Conservation (phyloP, 306 rosid species). For the Vigna hirtella region DNA sequence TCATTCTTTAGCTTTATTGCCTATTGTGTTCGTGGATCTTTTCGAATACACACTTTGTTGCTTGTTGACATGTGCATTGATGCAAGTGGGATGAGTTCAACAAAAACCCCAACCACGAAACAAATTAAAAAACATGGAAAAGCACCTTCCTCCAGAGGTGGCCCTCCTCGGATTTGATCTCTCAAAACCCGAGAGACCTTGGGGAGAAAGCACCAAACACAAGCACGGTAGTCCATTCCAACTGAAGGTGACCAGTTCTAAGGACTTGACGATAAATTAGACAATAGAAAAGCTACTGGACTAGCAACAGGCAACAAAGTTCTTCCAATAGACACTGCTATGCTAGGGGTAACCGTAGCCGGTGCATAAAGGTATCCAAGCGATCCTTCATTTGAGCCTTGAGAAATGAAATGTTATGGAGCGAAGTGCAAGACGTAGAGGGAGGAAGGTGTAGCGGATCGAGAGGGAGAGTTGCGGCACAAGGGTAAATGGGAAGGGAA, state of each 20-base stretch:
- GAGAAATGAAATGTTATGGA: too few relatives aligned
- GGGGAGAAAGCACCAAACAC: constrained; percentile 61
- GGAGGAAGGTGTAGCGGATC: too few relatives aligned
- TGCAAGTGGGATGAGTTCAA: constrained; percentile 73
- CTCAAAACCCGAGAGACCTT: constrained; percentile 62
- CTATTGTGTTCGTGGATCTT: too few relatives aligned
- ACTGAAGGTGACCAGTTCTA: constrained; percentile 52
- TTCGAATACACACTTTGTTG: too few relatives aligned
- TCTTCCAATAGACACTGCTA: constrained; percentile 66
- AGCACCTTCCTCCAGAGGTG: constrained; percentile 74
- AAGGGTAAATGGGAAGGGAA: too few relatives aligned
- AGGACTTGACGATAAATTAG: constrained; percentile 69
- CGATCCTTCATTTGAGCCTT: too few relatives aligned
- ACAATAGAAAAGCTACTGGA: constrained; percentile 80
- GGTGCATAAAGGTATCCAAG: too few relatives aligned
- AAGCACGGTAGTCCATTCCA: constrained; percentile 41
- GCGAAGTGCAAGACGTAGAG: too few relatives aligned
- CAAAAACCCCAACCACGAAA: constrained; percentile 71
- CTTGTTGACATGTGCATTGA: constrained; percentile 55
- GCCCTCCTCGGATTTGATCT: constrained; percentile 66
- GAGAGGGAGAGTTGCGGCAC: too few relatives aligned
- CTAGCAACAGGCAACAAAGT: constrained; percentile 79
- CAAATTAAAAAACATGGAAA: constrained; percentile 67
- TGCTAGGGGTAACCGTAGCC: too few relatives aligned
- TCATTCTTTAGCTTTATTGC: too few relatives aligned